Base-by-base conservation (phyloP, 164 flowering plant species). In the Kingdonia uniflora region DNA sequence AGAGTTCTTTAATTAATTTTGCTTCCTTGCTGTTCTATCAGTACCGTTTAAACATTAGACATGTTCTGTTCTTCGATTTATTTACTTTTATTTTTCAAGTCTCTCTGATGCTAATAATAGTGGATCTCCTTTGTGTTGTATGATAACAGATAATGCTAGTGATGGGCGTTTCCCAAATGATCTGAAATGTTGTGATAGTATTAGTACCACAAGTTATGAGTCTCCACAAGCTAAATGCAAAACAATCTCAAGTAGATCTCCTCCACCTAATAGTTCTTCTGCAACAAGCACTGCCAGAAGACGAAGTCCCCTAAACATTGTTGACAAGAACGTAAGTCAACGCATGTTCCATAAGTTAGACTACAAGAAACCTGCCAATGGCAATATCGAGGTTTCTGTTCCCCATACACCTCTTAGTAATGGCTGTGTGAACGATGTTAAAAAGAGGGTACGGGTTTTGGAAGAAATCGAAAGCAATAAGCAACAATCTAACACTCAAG, bases 351-450 rank as follows among this genome's bases (percentile, higher is more conserved):
- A 59, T 19, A 84, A 79, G 62, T 56, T 58, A 37, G 80, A 73
- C 42, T 42, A 45, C 15, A 80, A 73, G 59, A 80, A 76, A 54
- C 67, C 69, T 6, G 48, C 68, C 7, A 60, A 78, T 46, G 62
- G 69, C 82, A 74, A 74, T 58, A 56, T 70, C 59, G 82, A 80
- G 61, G 56, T 75, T 61, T 43, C 76, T 21, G 69, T 60, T 59
- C 69, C 81, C 35, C 58, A 60, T 38, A 43, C 58, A 43, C 29
- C 63, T 16, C 46, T 64, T 41, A 52, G 33, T 11, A 64, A 25
- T 6, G 21, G 49, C n/a, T 38, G 58, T 26, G 74, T 67, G 49
- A 75, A 67, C 54, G 16, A 35, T n/a, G 5, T 56, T 22, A 11
- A 38, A 14, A 73, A 52, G 45, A 71, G 54, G 16, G 44, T 41